Conservation (phyloP, 306 rosid species). For the Quercus engelmannii region DNA sequence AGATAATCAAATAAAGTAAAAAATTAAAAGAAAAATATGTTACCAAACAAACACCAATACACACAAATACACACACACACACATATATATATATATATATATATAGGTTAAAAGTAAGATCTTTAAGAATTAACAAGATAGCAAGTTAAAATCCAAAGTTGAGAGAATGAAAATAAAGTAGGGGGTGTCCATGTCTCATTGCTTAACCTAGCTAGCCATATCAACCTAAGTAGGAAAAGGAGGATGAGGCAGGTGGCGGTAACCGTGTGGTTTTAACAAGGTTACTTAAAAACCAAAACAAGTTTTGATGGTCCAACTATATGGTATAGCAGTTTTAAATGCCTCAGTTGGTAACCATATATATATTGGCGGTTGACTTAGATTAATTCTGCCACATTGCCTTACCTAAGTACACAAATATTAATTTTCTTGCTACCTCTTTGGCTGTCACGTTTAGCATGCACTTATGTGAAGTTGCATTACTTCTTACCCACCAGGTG, state of each 20-base stretch:
- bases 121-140: background rate
- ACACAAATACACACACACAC: too few relatives aligned
- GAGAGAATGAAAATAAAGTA: background rate
- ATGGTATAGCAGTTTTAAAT: background rate
- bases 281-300: background rate
- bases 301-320: constrained; percentile 6
- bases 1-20: too few relatives aligned
- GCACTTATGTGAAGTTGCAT: background rate
- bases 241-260: constrained; percentile 5
- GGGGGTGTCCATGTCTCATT: too few relatives aligned
- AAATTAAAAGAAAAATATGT: too few relatives aligned
- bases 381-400: background rate
- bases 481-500: background rate
- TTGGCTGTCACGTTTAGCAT: too few relatives aligned
- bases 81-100: too few relatives aligned
- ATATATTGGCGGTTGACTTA: background rate
- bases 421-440: background rate
- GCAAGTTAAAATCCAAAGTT: background rate
- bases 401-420: background rate
- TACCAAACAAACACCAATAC: too few relatives aligned
- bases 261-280: constrained; percentile 19
- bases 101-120: too few relatives aligned
- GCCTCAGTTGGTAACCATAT: background rate
- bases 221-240: background rate
- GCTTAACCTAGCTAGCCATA: background rate